These are phyloP conservation scores for Hypoxylon crocopeplum DNA, from an alignment of 495 filamentous ascomycete species.

Conservation along the genomic window DNA sequence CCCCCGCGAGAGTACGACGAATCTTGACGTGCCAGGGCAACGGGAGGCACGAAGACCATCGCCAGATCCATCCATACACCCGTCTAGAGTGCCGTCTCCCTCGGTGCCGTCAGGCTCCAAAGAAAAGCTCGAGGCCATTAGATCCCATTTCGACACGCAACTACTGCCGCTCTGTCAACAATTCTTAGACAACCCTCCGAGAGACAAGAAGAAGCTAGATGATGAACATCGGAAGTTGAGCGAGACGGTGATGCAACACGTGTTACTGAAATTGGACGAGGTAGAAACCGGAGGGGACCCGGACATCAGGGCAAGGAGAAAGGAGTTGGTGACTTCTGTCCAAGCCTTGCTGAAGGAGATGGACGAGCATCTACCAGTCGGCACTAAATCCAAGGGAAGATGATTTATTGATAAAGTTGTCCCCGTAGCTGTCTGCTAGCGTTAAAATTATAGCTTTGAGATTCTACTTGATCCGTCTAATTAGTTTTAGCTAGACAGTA, in stretches of 20 bases:
- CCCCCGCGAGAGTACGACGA: conserved; percentile 47
- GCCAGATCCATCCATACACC: conserved; percentile 36
- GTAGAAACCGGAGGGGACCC: conserved; percentile 76
- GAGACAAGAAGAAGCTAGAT: conserved; percentile 71
- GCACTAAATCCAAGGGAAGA: conserved; percentile 17
- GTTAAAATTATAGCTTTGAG: too few relatives aligned
- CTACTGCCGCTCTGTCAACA: conserved; percentile 70
- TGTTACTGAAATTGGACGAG: conserved; percentile 83
- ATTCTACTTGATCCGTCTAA: too few relatives aligned
- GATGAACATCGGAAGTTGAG: conserved; percentile 81
- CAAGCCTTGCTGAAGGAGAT: conserved; percentile 69
- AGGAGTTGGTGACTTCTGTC: conserved; percentile 76
- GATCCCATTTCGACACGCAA: conserved; percentile 67
- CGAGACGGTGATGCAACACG: conserved; percentile 83
- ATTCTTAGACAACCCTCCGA: conserved; percentile 70
- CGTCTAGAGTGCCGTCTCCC: conserved; percentile 40
- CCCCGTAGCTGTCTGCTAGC: not conserved
- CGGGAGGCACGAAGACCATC: conserved; percentile 19
- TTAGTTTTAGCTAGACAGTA: too few relatives aligned
- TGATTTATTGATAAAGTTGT: conserved; percentile 1
- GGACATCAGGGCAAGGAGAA: conserved; percentile 68
- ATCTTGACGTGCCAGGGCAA: conserved; percentile 40
- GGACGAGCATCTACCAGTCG: conserved; percentile 52
- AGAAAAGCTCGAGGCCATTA: conserved; percentile 76
- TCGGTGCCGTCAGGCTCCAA: conserved; percentile 56